Conservation (phyloP, 495 filamentous ascomycete genomes). For the Schizothecium vesticola region DNA sequence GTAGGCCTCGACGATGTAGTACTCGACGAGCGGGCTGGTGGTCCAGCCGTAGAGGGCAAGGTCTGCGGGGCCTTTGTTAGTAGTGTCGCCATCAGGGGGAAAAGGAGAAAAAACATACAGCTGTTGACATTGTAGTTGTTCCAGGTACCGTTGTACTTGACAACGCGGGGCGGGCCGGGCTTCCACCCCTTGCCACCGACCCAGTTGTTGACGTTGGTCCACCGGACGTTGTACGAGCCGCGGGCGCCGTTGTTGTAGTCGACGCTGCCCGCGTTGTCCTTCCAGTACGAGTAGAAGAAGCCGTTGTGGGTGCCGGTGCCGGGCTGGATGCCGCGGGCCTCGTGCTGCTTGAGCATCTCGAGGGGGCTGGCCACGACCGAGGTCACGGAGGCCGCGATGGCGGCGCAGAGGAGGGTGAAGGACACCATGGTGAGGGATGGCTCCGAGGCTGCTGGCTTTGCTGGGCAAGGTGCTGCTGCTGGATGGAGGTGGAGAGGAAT, state of each 20-base stretch:
- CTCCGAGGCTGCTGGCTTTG: neutral
- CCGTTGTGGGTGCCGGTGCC: slow-evolving; percentile 49
- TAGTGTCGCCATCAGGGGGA: neutral
- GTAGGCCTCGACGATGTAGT: slow-evolving; percentile 59
- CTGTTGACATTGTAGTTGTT: slow-evolving; percentile 24
- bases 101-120: slow-evolving; percentile 8
- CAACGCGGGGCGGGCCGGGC: slow-evolving; percentile 30
- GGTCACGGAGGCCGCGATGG: slow-evolving; percentile 12
- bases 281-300: slow-evolving; percentile 56
- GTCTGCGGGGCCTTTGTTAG: slow-evolving; percentile 6
- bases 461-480: neutral
- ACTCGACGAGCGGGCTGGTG: slow-evolving; percentile 55
- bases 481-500: neutral
- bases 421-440: slow-evolving; percentile 14
- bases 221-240: slow-evolving; percentile 48
- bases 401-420: slow-evolving; percentile 15
- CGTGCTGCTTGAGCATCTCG: slow-evolving; percentile 18
- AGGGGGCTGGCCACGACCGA: slow-evolving; percentile 24
- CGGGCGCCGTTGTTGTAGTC: slow-evolving; percentile 48
- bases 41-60: slow-evolving; percentile 57
- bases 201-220: slow-evolving; percentile 49
- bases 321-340: slow-evolving; percentile 13
- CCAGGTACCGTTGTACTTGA: slow-evolving; percentile 23
- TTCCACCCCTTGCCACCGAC: slow-evolving; percentile 58
- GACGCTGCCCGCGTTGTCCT: slow-evolving; percentile 32